Conservation (phyloP, 306 rosid species). For the Luffa aegyptiaca region DNA sequence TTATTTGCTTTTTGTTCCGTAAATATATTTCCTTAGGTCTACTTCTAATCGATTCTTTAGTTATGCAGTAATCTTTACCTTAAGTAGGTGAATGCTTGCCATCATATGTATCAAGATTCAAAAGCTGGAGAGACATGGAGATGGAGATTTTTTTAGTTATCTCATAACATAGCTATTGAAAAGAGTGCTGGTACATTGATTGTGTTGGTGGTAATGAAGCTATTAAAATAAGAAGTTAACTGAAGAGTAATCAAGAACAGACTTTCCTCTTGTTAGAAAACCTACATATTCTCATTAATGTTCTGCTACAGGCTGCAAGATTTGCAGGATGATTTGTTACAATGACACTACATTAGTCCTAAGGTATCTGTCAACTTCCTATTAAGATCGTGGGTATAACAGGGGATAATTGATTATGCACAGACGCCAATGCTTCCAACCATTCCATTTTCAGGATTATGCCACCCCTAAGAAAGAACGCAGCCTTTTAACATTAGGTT, state of each 20-base stretch:
- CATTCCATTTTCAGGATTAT: background rate
- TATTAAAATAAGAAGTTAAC: background rate
- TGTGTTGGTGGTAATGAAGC: background rate
- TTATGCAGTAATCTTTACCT: background rate
- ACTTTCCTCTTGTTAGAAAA: background rate
- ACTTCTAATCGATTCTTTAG: background rate
- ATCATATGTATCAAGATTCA: background rate
- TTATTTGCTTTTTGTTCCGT: background rate
- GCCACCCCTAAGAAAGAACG: background rate
- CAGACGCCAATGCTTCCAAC: background rate
- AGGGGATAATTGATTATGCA: background rate
- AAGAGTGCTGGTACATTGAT: background rate
- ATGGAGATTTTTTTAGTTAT: background rate
- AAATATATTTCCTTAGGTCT: background rate
- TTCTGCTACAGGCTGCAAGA: background rate
- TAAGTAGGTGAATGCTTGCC: background rate
- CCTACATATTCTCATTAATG: background rate
- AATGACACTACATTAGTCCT: background rate
- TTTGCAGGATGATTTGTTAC: background rate
- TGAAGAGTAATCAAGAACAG: background rate
- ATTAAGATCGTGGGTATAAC: background rate
- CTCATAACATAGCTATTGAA: background rate
- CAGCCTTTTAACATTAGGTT: background rate
- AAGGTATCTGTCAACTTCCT: background rate
- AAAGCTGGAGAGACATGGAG: background rate